Percentiles rank a stretch among this genome's conserved stretches.
These are phyloP conservation scores for Schizonepeta tenuifolia DNA, from an alignment of 257 asterid genomes.

Conservation along the genomic window DNA sequence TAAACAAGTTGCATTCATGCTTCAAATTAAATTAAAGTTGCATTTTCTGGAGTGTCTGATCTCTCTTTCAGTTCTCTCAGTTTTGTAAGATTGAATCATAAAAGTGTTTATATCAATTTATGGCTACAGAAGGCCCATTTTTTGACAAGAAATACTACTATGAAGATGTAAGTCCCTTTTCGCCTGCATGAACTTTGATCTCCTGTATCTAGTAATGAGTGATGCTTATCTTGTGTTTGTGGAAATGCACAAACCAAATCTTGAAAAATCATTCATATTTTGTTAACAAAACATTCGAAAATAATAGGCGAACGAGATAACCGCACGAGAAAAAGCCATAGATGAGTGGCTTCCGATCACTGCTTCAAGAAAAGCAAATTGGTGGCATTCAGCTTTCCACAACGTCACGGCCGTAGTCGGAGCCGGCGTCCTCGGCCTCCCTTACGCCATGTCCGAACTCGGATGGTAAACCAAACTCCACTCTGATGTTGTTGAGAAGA, in stretches of 20 bases:
- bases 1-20: not conserved
- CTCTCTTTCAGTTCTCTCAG: not conserved
- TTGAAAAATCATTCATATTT: not conserved
- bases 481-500: not conserved
- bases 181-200: not conserved
- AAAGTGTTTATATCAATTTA: not conserved
- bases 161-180: constrained; percentile 22
- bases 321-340: constrained; percentile 38
- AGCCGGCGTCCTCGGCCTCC: constrained; percentile 59
- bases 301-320: constrained; percentile 31
- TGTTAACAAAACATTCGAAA: not conserved
- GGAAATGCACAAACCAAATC: not conserved
- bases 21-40: too few relatives aligned
- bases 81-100: not conserved
- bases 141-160: constrained; percentile 8
- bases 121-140: not conserved
- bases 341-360: constrained; percentile 61
- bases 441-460: constrained; percentile 52
- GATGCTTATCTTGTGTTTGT: not conserved
- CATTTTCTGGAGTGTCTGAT: not conserved
- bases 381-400: constrained; percentile 62
- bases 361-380: constrained; percentile 52
- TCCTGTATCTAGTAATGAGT: not conserved
- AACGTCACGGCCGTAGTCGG: constrained; percentile 56
- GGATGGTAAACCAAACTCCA: constrained; percentile 43